phyloP scores from a whole-genome alignment of 1,139 yeast species.

The Maudiozyma humilis region DNA sequence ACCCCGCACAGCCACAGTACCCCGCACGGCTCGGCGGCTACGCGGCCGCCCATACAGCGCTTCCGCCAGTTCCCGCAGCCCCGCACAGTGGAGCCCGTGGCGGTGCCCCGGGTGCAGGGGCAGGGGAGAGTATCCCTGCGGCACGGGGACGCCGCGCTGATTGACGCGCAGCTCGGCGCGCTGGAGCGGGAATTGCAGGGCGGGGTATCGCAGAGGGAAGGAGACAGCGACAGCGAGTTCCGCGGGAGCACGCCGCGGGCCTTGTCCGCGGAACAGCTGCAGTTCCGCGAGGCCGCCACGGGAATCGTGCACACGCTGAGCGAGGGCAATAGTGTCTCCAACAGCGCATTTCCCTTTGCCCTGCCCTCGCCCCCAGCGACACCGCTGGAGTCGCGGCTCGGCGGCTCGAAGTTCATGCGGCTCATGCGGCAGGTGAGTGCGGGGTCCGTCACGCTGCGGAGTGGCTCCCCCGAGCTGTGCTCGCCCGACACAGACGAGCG shows the following conservation, averaged over 20 bases:
- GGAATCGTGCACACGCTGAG: too few species aligned
- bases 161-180: constrained; percentile 16
- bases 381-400: constrained; percentile 16
- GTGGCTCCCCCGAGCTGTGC: constrained; percentile 17
- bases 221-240: too few species aligned
- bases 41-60: background rate
- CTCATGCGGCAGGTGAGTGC: constrained; percentile 27
- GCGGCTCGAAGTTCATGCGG: constrained; percentile 26
- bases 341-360: too few species aligned
- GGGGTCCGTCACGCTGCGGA: constrained; percentile 25
- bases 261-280: constrained; percentile 15
- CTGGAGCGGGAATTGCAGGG: constrained; percentile 23
- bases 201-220: too few species aligned
- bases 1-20: too few species aligned
- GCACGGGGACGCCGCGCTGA: background rate
- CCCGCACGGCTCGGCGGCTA: too few species aligned
- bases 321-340: too few species aligned
- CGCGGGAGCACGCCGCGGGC: constrained; percentile 5
- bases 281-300: constrained; percentile 25
- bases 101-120: too few species aligned
- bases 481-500: constrained; percentile 20
- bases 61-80: background rate
- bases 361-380: constrained; percentile 13
- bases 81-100: background rate
- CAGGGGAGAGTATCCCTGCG: too few species aligned